A percentile compares a stretch with the other conserved stretches of the same genome.
These are phyloP conservation scores for Lactarius vividus DNA, from an alignment of 768 basidiomycete species.

Conservation along the genomic window DNA sequence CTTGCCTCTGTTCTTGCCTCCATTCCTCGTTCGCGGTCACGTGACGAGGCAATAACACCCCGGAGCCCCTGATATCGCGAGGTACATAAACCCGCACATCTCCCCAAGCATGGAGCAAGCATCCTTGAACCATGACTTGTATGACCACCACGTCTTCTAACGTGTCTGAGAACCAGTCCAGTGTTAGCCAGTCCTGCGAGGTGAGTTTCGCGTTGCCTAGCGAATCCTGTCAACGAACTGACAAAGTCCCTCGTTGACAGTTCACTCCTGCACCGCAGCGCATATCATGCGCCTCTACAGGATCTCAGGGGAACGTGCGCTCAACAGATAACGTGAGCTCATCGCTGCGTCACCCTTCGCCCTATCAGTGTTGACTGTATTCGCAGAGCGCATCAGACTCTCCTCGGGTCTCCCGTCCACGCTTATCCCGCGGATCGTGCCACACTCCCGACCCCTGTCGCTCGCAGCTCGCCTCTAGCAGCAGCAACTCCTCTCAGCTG, in stretches of 20 bases:
- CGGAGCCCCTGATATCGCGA: conserved; percentile 16
- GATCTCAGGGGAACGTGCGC: neutral
- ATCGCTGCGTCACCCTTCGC: too few species aligned
- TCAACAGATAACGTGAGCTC: conserved; percentile 1
- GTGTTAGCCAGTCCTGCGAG: neutral
- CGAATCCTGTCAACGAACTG: neutral
- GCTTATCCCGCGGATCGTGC: neutral
- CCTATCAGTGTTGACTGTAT: neutral
- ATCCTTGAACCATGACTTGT: neutral
- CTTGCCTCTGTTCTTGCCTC: neutral
- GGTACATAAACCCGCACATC: conserved; percentile 14
- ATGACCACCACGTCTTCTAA: neutral
- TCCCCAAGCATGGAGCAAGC: neutral
- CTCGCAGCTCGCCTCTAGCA: neutral
- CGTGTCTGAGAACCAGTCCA: neutral
- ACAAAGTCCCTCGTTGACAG: neutral
- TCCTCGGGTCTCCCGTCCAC: neutral
- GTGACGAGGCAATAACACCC: neutral
- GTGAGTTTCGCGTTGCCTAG: neutral
- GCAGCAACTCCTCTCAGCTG: neutral
- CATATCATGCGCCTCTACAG: neutral
- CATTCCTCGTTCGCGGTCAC: conserved; percentile 12
- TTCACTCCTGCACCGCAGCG: neutral
- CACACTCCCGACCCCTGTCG: neutral
- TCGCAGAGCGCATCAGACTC: neutral